A percentile compares a stretch with the other conserved stretches of the same genome.
Conservation (phyloP, 2,329 filamentous ascomycete species). For the Calonectria hongkongensis region DNA sequence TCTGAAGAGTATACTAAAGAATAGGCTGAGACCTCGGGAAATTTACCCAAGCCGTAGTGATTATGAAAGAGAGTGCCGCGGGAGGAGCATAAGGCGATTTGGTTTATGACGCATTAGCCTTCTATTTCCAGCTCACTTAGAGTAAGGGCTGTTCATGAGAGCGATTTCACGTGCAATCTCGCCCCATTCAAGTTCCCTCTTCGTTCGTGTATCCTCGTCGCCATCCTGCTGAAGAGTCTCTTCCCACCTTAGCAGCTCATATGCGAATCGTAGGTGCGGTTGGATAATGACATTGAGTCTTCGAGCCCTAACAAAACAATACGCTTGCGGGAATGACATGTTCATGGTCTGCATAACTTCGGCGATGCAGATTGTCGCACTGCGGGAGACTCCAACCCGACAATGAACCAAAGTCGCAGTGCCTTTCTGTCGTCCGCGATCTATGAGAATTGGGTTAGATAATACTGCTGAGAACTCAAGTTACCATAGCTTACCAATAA, state of each 20-base stretch:
- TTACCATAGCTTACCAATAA: slow-evolving; percentile 83
- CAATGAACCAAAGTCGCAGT: slow-evolving; percentile 96
- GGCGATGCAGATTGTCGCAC: slow-evolving; percentile 98
- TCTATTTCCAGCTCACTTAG: slow-evolving; percentile 68
- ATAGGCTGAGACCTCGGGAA: background rate
- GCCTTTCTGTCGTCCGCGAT: slow-evolving; percentile 83
- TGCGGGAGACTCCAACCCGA: slow-evolving; percentile 94
- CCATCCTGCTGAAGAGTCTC: slow-evolving; percentile 79
- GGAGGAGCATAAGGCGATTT: background rate
- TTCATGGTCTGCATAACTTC: slow-evolving; percentile 92
- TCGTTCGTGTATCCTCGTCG: slow-evolving; percentile 67
- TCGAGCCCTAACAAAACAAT: slow-evolving; percentile 95
- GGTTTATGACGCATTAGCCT: background rate
- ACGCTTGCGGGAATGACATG: slow-evolving; percentile 92
- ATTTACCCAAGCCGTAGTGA: background rate
- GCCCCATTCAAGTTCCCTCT: slow-evolving; percentile 92
- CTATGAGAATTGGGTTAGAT: slow-evolving; percentile 67
- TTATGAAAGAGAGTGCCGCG: background rate
- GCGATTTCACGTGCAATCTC: slow-evolving; percentile 93
- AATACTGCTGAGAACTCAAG: background rate
- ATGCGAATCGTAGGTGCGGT: slow-evolving; percentile 94
- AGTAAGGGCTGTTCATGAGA: slow-evolving; percentile 96
- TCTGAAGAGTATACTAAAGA: background rate
- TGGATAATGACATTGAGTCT: slow-evolving; percentile 98
- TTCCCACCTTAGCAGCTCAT: slow-evolving; percentile 97